Base-by-base conservation (phyloP, 176 grass and related monocot species). In the Chrysopogon serrulatus region DNA sequence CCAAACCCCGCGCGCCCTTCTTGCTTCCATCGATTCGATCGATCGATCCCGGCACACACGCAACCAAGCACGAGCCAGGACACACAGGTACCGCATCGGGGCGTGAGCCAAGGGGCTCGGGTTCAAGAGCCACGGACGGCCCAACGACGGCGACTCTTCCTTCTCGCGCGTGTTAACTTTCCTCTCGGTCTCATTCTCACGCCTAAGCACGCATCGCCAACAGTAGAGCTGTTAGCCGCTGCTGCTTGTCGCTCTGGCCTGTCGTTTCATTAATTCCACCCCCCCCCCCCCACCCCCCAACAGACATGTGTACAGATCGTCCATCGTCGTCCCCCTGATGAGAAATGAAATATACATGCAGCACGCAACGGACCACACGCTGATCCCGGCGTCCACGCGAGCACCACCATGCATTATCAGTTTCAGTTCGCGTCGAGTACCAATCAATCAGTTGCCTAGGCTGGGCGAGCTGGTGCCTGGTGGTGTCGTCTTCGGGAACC, bases 61-160 rank as follows among this genome's bases (percentile, higher is more conserved):
- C 32, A 17, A 44, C 80, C 13, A 12, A 17, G 51, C 51, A 68
- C 48, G 74, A 80, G 87, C 42, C 43, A 92, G 48, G 78, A 90
- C 85, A 82, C 68, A 32, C 42, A 54, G 78, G 87, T 84, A 86
- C 64, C 60, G 84, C 57, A 79, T 90, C 27, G 64, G 48, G 82
- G 82, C 79, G 39, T 73, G 74, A 73, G 69, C 87, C 94, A 87
- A 90, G 81, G 66, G 27, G 89, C 90, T 94, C 83, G 60, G 31
- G 67, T 92, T 92, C 94, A 88, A 94, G 21, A 77, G 88, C 74
- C 82, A 87, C 77, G n/a, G n/a, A n/a, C n/a, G 19, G 60, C 71
- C 80, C 71, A 71, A 81, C 64, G 18, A 41, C 71, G 56, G 43
- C 69, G 42, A 8, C 60, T 10, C 54, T 1, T 44, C 12, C 12